phyloP scores from a whole-genome alignment of 305 asterid species.

The Solanum aculeatissimum region DNA sequence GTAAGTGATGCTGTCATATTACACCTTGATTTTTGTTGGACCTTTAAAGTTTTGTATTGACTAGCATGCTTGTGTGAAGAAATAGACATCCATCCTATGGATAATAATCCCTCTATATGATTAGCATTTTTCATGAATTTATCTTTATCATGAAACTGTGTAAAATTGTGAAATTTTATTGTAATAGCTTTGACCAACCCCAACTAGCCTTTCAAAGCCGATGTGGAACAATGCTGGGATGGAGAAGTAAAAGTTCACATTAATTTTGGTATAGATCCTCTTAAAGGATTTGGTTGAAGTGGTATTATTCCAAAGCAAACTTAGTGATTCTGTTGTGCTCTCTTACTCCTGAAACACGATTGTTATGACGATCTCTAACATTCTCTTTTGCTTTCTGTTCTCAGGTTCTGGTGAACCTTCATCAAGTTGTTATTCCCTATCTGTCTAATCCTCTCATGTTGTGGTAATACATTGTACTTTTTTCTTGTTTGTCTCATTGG shows the following conservation, averaged over 20 bases:
- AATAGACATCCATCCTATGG: not conserved
- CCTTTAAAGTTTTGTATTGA: not conserved
- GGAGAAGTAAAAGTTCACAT: not conserved
- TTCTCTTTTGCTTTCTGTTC: not conserved
- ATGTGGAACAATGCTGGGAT: not conserved
- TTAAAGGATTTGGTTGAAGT: not conserved
- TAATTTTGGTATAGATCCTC: not conserved
- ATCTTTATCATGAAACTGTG: not conserved
- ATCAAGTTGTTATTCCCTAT: conserved; percentile 62
- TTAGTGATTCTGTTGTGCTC: not conserved
- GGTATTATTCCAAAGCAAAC: not conserved
- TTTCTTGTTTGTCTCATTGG: not conserved
- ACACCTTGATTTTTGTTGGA: not conserved
- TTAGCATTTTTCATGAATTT: not conserved
- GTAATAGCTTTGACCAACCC: not conserved
- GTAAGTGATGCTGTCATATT: not conserved
- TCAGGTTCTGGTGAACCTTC: conserved; percentile 81
- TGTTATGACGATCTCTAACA: not conserved
- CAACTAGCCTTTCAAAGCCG: not conserved
- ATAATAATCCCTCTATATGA: not conserved
- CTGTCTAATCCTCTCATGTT: conserved; percentile 81
- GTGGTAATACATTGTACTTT: conserved; percentile 28
- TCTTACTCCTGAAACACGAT: not conserved
- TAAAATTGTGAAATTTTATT: not conserved
- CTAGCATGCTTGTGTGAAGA: not conserved